Evolutionary conservation across 208 protist genomes (phyloP), one percentile per base, ranked within the genome.

Genomic region (Strigomonas oncopelti): DNA sequence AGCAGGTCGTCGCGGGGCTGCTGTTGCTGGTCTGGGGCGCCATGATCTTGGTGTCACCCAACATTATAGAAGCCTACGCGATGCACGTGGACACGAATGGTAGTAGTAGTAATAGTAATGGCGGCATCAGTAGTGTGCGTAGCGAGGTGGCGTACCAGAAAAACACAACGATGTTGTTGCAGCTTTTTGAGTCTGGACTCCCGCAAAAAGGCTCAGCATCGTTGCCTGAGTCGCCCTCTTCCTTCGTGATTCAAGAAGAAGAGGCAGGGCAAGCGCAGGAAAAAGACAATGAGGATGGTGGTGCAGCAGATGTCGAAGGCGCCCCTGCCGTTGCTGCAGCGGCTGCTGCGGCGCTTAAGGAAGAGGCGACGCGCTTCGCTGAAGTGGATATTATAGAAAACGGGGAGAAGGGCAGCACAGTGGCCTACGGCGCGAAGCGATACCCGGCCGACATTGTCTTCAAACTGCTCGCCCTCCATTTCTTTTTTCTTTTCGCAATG

Each of bases 1-100:
- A 61, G 5, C 65, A 76, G n/a, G 57, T 69, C 27, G 27, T 92
- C 22, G 72, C 80, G 16, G 68, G 63, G 14, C 45, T 84, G 20
- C 69, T 89, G 74, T 65, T 95, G 16, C 70, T 93, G 1, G 22
- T 95, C 24, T 76, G 90, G 22, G 90, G 90, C 20, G 42, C 82
- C 51, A 55, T 95, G 3, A 77, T 95, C 11, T 59, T 92, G 18
- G 64, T 93, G 11, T 85, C 75, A 7, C 90, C 90, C 54, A 71
- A 87, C 51, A 85, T 95, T 28, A 88, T 91, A 62, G 63, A 48
- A 16, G 61, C 68, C 24, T 83, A 66, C 61, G 77, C 81, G 28
- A 25, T 20, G 16, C n/a, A 55, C 31, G 24, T 36, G 31, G 48
- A 31, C 34, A 25, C 57, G 29, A 53, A 16, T 20, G 53, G n/a